These are phyloP conservation scores for Ceratobasidium sp. DNA, from an alignment of 1,284 basidiomycete species.

Conservation along the genomic window DNA sequence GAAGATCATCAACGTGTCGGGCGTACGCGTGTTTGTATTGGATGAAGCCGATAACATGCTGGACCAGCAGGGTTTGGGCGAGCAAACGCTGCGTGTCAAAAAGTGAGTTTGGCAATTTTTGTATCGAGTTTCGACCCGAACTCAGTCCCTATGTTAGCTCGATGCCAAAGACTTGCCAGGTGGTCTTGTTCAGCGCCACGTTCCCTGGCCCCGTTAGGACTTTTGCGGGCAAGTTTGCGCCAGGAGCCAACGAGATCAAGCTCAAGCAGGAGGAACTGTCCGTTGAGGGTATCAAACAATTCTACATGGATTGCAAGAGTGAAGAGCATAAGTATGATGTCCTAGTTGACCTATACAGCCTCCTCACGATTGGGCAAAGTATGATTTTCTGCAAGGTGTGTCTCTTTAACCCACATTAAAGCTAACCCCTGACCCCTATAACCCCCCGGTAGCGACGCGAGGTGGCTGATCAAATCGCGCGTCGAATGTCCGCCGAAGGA, in stretches of 20 bases:
- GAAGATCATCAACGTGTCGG: slow-evolving; percentile 80
- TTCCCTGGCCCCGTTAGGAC: slow-evolving; percentile 94
- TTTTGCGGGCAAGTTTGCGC: slow-evolving; percentile 94
- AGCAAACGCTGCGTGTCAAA: slow-evolving; percentile 95
- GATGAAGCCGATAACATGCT: slow-evolving; percentile 99
- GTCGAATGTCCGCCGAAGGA: slow-evolving; percentile 92
- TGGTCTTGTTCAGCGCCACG: slow-evolving; percentile 97
- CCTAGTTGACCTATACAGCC: slow-evolving; percentile 89
- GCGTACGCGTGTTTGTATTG: slow-evolving; percentile 94
- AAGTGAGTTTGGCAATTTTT: slow-evolving; percentile 71
- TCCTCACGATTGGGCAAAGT: slow-evolving; percentile 95
- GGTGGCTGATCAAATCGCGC: slow-evolving; percentile 93
- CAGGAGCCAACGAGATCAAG: slow-evolving; percentile 96
- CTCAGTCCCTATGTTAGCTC: slow-evolving; percentile 62
- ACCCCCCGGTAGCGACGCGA: slow-evolving; percentile 79
- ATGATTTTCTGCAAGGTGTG: slow-evolving; percentile 95
- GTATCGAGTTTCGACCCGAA: background rate
- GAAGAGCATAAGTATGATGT: slow-evolving; percentile 97
- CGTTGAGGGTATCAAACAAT: slow-evolving; percentile 96
- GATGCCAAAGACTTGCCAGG: slow-evolving; percentile 79
- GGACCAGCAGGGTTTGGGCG: slow-evolving; percentile 95
- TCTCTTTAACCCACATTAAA: slow-evolving; percentile 46
- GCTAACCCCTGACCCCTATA: background rate
- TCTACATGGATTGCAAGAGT: slow-evolving; percentile 94
- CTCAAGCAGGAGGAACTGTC: slow-evolving; percentile 95